These are phyloP conservation scores for Trichoderma erinaceum DNA, from an alignment of 495 filamentous ascomycete genomes.

Conservation along the genomic window DNA sequence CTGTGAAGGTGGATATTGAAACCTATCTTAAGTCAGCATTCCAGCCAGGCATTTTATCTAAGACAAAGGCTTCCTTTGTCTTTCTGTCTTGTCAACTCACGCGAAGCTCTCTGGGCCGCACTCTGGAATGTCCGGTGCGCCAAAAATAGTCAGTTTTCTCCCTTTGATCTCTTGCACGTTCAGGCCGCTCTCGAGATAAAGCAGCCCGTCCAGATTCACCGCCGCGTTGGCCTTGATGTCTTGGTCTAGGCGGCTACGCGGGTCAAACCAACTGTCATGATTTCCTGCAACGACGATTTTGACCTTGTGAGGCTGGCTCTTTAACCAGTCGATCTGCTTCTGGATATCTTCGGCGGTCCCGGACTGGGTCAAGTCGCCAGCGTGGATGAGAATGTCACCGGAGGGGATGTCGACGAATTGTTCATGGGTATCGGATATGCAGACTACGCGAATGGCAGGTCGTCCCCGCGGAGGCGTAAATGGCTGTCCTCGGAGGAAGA, in stretches of 20 bases:
- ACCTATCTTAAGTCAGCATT: constrained; percentile 28
- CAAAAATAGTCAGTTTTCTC: constrained; percentile 48
- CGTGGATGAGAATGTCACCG: constrained; percentile 84
- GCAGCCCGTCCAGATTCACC: constrained; percentile 41
- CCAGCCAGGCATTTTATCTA: neutral
- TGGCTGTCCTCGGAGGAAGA: constrained; percentile 57
- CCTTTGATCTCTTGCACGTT: constrained; percentile 44
- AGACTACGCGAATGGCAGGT: constrained; percentile 67
- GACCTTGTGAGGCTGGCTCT: constrained; percentile 59
- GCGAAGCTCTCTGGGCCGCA: constrained; percentile 55
- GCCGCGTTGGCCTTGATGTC: constrained; percentile 28
- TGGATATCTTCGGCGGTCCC: constrained; percentile 70
- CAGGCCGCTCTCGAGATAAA: constrained; percentile 46
- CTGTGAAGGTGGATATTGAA: constrained; percentile 38
- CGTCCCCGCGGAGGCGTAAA: constrained; percentile 45
- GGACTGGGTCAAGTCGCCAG: constrained; percentile 72
- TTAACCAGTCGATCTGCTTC: constrained; percentile 73
- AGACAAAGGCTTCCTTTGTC: neutral
- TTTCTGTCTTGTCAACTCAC: constrained; percentile 24
- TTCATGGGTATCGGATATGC: constrained; percentile 85
- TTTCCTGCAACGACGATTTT: constrained; percentile 88
- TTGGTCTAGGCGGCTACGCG: constrained; percentile 34
- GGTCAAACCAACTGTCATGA: constrained; percentile 79
- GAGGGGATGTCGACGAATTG: constrained; percentile 54
- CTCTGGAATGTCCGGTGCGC: constrained; percentile 44